Base-by-base conservation (phyloP, 1,284 basidiomycete genomes). In the Cryptococcus depauperatus region DNA sequence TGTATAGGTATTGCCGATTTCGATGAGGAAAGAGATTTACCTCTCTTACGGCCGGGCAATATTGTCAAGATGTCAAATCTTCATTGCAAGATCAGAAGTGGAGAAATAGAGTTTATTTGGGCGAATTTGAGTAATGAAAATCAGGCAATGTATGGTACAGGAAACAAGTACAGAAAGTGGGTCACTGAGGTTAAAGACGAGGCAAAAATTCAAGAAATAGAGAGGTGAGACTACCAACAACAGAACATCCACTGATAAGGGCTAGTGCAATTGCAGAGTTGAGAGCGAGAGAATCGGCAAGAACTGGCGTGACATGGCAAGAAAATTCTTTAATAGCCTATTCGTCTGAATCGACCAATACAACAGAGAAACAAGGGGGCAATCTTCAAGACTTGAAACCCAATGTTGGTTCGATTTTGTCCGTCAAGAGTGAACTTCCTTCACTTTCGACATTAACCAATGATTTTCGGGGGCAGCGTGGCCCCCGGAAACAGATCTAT, bases 31-130 rank as follows among this genome's bases (percentile, higher is more conserved):
- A 48, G 49, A 16, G 14, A 32, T n/a, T 25, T 32, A 7, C 26
- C 18, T 14, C 22, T 41, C 3, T 48, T 55, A 19, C 23, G 50
- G 14, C 21, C 16, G 1, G 64, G 64, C 13, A 56, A 57, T 13
- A 22, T 58, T 10, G 35, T 37, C 19, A 37, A 16, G 8, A 19
- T 37, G 8, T 22, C 35, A 13, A 37, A 37, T 21, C 16, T 37
- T 13, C 35, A 37, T 22, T 37, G 35, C 35, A 37, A 37, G 18
- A 22, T 19, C 9, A 13, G 14, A 19, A 21, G 11, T 30, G 29
- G 29, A 10, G 10, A 10, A 30, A 30, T 30, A 30, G 35, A 37
- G 35, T 21, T 10, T 37, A 21, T 19, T 22, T 19, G 35, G 35
- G 35, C 35, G 35, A 37, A 37, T 30, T 11, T 10, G 29, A n/a